Base-by-base conservation (phyloP, 345 rosid genomes). In the Luvunga scandens region DNA sequence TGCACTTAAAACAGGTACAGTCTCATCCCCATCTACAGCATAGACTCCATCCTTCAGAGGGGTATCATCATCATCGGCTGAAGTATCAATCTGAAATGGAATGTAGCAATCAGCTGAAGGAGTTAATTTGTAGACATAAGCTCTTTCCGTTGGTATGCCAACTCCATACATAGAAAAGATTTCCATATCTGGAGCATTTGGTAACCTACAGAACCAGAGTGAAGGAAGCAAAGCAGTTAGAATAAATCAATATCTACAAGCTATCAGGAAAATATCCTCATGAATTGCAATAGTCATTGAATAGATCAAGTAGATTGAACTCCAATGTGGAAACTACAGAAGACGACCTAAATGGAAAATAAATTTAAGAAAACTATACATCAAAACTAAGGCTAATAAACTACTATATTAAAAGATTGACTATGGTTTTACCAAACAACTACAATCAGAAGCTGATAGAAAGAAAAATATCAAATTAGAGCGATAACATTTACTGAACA, bases 141-240 rank as follows among this genome's bases (percentile, higher is more conserved):
- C 91, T 80, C 99, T 78, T 88, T 96, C 99, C 1, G 99, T 96
- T 42, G 94, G 99, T 81, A 94, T 87, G 71, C 99, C 99, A 53
- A 91, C 97, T 71, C 97, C 99, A 16, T 96, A 96, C 83, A 96
- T 65, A 28, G 99, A 91, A 83, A 80, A 92, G 63, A 96, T 89
- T 81, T 96, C 99, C 97, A 94, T 92, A 25, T 90, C 97, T 4
- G 97, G 95, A 42, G 99, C 98, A 80, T 90, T 84, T 27, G 98
- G 98, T 84, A 96, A 86, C 87, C 99, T 96, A 87, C 66, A 75
- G 77, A 75, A 82, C 25, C 82, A 82, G 61, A 75, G 82, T 69
- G 78, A 82, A 19, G 25, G 38, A 76, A 72, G 25, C 34, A 76
- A 4, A 55, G 31, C 18, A 18, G 39, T 66, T n/a, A 66, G 63